Base-by-base conservation (phyloP, 345 rosid genomes). In the Acer saccharum region DNA sequence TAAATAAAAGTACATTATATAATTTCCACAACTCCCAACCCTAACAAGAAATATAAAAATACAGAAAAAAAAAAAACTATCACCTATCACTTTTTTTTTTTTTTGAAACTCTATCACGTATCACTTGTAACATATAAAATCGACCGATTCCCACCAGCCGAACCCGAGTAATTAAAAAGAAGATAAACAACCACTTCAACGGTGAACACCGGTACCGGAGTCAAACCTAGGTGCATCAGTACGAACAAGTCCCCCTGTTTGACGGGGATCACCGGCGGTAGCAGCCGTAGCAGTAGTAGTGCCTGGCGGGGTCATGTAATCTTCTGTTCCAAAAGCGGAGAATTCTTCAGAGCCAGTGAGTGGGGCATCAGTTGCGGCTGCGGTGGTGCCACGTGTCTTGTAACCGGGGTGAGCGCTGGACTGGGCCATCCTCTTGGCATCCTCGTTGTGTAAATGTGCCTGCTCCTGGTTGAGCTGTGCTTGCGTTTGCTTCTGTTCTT, bases 391-490 rank as follows among this genome's bases (percentile, higher is more conserved):
- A 25, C 63, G 61, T 2, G 87, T 71, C 12, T 87, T 71, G 78
- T 68, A 69, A 0, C 80, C 73, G 0, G 65, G 46, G 0, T 52
- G 64, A 2, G 46, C 74, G 1, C 86, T 87, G 4, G 74, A 78
- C 21, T 54, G 60, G 3, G 67, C 61, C 10, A 72, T 67, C 39
- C 54, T 85, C 86, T 66, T 84, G 16, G 84, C 74, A 0, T 81
- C 87, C 0, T 91, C 93, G 71, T 90, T 93, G 55, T 93, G 85
- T 65, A 84, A 83, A 29, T 75, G 84, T 6, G 84, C 84, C 78
- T 84, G 85, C 55, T 78, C 88, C 76, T 92, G 90, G 50, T 83
- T 58, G 65, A 83, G 66, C 76, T 92, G 88, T 0, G 97, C 97
- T 5, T 80, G 80, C 6, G 79, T 77, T 18, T 82, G 80, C 82